Evolutionary conservation across 371 early-diverging fungal genomes (phyloP).

Genomic region (Rhizopus microsporus): DNA sequence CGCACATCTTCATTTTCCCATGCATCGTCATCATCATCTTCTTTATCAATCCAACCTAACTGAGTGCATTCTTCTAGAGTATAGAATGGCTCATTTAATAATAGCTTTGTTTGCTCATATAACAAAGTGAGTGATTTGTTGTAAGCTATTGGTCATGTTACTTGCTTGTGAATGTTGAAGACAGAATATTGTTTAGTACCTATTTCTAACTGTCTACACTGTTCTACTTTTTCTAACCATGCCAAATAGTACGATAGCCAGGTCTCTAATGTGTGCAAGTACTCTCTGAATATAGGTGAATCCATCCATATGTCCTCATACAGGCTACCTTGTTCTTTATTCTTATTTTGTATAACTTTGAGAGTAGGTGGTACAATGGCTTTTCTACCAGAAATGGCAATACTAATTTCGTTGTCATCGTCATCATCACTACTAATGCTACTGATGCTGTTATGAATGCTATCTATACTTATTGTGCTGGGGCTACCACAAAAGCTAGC

Average conservation of each 20-base stretch:
- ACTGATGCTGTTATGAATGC: slow-evolving; percentile 1
- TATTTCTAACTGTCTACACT: slow-evolving; percentile 35
- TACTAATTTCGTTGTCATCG: slow-evolving; percentile 78
- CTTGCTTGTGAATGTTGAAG: background rate
- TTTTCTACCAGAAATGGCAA: slow-evolving; percentile 92
- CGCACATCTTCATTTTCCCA: slow-evolving; percentile 20
- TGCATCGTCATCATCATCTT: slow-evolving; percentile 10
- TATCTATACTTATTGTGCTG: background rate
- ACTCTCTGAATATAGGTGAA: slow-evolving; percentile 32
- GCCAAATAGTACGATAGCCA: slow-evolving; percentile 26
- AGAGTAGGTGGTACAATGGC: slow-evolving; percentile 4
- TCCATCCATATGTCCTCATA: slow-evolving; percentile 42
- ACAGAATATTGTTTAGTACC: slow-evolving; percentile 11
- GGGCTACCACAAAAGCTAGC: background rate
- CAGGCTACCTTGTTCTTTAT: slow-evolving; percentile 22
- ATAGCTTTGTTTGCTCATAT: slow-evolving; percentile 21
- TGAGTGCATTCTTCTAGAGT: slow-evolving; percentile 16
- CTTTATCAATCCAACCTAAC: slow-evolving; percentile 16
- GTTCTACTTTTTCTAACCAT: slow-evolving; percentile 32
- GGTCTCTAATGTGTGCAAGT: slow-evolving; percentile 24
- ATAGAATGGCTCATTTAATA: slow-evolving; percentile 25
- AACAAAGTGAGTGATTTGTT: slow-evolving; percentile 22
- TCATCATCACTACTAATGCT: slow-evolving; percentile 8
- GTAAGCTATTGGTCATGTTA: slow-evolving; percentile 11
- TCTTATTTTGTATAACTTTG: slow-evolving; percentile 10